Evolutionary conservation across 2,329 filamentous ascomycete species (phyloP).

Genomic region (Colletotrichum euphorbiae): DNA sequence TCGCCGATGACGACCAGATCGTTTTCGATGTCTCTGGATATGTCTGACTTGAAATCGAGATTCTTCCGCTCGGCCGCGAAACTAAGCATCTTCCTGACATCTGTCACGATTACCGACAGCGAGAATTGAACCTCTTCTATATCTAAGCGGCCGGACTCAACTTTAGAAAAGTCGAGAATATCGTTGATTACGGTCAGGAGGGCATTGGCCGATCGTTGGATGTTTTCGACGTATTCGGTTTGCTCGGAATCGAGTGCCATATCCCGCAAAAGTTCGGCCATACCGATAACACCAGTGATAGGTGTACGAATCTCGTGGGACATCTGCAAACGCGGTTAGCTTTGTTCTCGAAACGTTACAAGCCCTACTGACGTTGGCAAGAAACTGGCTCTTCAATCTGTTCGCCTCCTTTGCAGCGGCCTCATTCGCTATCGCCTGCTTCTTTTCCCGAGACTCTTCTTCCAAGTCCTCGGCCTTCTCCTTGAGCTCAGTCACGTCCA

Average conservation of each 20-base stretch:
- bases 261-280: slow-evolving; percentile 80
- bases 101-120: slow-evolving; percentile 77
- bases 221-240: slow-evolving; percentile 80
- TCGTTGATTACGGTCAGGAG: slow-evolving; percentile 91
- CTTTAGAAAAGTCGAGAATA: slow-evolving; percentile 90
- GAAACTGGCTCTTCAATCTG: slow-evolving; percentile 82
- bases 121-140: slow-evolving; percentile 87
- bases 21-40: slow-evolving; percentile 70
- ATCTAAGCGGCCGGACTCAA: slow-evolving; percentile 80
- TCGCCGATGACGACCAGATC: slow-evolving; percentile 88
- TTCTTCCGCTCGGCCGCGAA: slow-evolving; percentile 87
- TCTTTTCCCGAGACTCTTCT: slow-evolving; percentile 75
- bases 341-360: neutral
- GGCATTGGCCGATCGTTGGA: slow-evolving; percentile 83
- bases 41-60: slow-evolving; percentile 75
- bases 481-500: slow-evolving; percentile 81
- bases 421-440: slow-evolving; percentile 77
- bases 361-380: slow-evolving; percentile 67
- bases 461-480: slow-evolving; percentile 72
- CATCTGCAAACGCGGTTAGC: slow-evolving; percentile 60
- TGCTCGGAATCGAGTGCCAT: slow-evolving; percentile 77
- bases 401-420: slow-evolving; percentile 84
- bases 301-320: slow-evolving; percentile 84
- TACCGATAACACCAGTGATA: slow-evolving; percentile 83
- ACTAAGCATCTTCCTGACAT: slow-evolving; percentile 88